Evolutionary conservation across 2,329 filamentous ascomycete genomes (phyloP).

Genomic region (Erysiphe neolycopersici): DNA sequence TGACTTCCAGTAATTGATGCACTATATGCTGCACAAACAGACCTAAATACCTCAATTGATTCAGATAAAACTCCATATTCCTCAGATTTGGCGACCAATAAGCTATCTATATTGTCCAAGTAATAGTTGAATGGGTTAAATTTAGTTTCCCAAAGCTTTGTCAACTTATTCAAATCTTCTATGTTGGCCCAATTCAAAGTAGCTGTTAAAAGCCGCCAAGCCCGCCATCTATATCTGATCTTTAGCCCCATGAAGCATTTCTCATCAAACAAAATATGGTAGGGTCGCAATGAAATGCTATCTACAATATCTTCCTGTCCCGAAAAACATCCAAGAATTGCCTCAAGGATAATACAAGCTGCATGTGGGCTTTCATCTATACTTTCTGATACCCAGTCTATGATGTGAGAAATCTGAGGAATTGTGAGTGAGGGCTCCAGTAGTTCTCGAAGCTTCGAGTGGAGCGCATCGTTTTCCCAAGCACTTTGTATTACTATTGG

Average conservation of each 20-base stretch:
- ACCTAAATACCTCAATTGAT: slow-evolving; percentile 7
- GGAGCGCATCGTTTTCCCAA: slow-evolving; percentile 12
- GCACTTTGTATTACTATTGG: slow-evolving; percentile 5
- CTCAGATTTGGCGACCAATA: background rate
- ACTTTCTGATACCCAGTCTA: slow-evolving; percentile 14
- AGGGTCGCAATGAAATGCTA: slow-evolving; percentile 12
- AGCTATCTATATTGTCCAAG: background rate
- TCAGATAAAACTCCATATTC: slow-evolving; percentile 3
- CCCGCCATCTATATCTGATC: slow-evolving; percentile 10
- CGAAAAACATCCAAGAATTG: slow-evolving; percentile 15
- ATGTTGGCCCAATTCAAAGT: slow-evolving; percentile 6
- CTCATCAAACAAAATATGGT: slow-evolving; percentile 12
- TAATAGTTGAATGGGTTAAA: slow-evolving; percentile 5
- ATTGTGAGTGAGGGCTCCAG: slow-evolving; percentile 15
- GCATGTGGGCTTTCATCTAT: slow-evolving; percentile 6
- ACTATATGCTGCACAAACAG: slow-evolving; percentile 8
- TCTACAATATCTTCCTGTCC: slow-evolving; percentile 14
- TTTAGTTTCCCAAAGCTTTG: slow-evolving; percentile 5
- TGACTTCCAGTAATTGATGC: slow-evolving; percentile 3
- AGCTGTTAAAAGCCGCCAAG: slow-evolving; percentile 9
- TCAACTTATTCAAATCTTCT: slow-evolving; percentile 4
- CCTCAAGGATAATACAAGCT: slow-evolving; percentile 16
- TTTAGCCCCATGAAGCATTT: slow-evolving; percentile 6
- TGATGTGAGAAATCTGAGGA: slow-evolving; percentile 15
- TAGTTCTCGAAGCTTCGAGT: slow-evolving; percentile 8